phyloP scores from a whole-genome alignment of 352 stramenopile genomes.

The Globisporangium cylindrosporum region DNA sequence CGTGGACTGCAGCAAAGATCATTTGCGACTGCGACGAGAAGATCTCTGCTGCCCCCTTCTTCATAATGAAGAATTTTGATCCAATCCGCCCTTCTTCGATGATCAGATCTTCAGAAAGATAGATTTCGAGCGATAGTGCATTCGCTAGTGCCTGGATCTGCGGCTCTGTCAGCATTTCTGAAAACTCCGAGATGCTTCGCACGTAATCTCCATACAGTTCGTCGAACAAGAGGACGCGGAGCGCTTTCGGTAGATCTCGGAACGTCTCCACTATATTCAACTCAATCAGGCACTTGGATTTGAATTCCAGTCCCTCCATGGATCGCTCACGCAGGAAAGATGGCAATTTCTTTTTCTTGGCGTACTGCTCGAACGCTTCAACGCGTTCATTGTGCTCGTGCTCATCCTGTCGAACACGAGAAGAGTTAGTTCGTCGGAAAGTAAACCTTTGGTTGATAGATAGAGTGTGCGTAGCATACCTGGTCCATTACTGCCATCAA shows the following conservation, averaged over 20 bases:
- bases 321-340: slow-evolving; percentile 20
- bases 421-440: background rate
- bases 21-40: slow-evolving; percentile 20
- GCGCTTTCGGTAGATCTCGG: slow-evolving; percentile 13
- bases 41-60: slow-evolving; percentile 18
- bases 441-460: background rate
- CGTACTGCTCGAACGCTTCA: slow-evolving; percentile 29
- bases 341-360: slow-evolving; percentile 21
- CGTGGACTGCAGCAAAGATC: slow-evolving; percentile 20
- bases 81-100: slow-evolving; percentile 21
- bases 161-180: slow-evolving; percentile 8
- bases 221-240: slow-evolving; percentile 23
- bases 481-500: slow-evolving; percentile 24
- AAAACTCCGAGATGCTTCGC: slow-evolving; percentile 18
- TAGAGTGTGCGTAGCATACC: slow-evolving; percentile 1
- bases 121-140: slow-evolving; percentile 23
- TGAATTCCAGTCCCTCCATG: slow-evolving; percentile 22
- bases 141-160: slow-evolving; percentile 21
- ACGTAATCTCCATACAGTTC: slow-evolving; percentile 24
- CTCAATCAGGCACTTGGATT: slow-evolving; percentile 22
- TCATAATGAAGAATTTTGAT: slow-evolving; percentile 22
- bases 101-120: slow-evolving; percentile 25
- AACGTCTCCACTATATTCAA: slow-evolving; percentile 19
- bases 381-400: slow-evolving; percentile 25
- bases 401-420: slow-evolving; percentile 3